phyloP scores from a whole-genome alignment of 768 basidiomycete genomes.

The Agrocybe praecox region DNA sequence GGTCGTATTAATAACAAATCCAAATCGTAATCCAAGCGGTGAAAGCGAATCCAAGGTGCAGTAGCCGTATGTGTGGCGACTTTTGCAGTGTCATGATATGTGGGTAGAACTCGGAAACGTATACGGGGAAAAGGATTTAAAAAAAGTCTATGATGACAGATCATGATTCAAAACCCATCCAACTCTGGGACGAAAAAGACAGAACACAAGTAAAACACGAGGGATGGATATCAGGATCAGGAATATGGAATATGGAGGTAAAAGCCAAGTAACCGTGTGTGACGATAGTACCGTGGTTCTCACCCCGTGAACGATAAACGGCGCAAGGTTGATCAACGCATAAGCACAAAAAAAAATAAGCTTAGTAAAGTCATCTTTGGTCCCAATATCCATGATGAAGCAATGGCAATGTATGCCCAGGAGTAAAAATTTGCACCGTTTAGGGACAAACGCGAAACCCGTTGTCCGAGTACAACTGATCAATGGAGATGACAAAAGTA shows the following conservation, averaged over 20 bases:
- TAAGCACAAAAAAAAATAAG: not conserved
- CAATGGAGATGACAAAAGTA: slow-evolving; percentile 1
- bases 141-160: not conserved
- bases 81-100: too few relatives aligned
- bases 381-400: not conserved
- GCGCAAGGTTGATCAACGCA: not conserved
- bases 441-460: not conserved
- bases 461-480: not conserved
- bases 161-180: not conserved
- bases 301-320: too few relatives aligned
- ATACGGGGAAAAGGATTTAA: too few relatives aligned
- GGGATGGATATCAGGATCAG: too few relatives aligned
- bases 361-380: not conserved
- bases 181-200: not conserved
- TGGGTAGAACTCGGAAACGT: too few relatives aligned
- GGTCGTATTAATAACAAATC: too few relatives aligned
- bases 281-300: too few relatives aligned
- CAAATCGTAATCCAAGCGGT: too few relatives aligned
- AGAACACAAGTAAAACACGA: not conserved
- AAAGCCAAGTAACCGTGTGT: too few relatives aligned
- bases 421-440: not conserved
- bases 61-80: too few relatives aligned
- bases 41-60: too few relatives aligned
- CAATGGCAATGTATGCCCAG: not conserved
- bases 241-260: too few relatives aligned